phyloP scores from a whole-genome alignment of 345 rosid genomes.

The Aquilaria malaccensis region DNA sequence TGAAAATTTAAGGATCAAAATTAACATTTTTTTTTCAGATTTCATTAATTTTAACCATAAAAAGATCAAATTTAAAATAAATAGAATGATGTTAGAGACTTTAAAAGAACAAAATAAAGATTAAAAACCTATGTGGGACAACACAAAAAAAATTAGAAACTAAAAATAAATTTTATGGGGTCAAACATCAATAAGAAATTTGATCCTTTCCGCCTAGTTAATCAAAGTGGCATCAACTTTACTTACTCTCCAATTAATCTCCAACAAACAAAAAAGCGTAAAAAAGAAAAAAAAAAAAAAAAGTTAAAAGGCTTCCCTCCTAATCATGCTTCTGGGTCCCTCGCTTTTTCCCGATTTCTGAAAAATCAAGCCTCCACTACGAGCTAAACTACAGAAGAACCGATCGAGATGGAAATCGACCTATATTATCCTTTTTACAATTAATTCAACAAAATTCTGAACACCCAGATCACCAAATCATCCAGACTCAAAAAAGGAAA shows the following conservation, averaged over 20 bases:
- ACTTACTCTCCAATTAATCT: conserved; percentile 22
- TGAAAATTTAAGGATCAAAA: too few species aligned
- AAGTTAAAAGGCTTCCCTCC: background rate
- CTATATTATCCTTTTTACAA: conserved; percentile 20
- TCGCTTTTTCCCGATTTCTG: background rate
- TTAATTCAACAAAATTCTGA: conserved; percentile 13
- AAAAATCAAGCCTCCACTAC: conserved; percentile 1
- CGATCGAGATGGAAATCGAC: too few species aligned
- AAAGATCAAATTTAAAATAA: too few species aligned
- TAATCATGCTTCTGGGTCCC: background rate
- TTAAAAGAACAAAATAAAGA: too few species aligned
- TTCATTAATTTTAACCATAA: too few species aligned
- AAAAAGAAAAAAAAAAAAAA: background rate
- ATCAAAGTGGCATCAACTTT: conserved; percentile 9
- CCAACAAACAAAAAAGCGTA: background rate
- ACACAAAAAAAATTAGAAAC: too few species aligned
- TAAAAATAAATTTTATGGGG: too few species aligned
- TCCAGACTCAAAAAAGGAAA: background rate
- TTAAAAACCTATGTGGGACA: too few species aligned
- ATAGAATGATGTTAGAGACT: too few species aligned
- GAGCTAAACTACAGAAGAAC: conserved; percentile 6
- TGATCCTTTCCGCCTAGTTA: too few species aligned
- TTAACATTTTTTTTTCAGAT: too few species aligned
- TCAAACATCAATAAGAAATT: too few species aligned
- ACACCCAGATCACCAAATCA: conserved; percentile 4